Base-by-base conservation (phyloP, 352 stramenopile species). In the Pythium insidiosum region DNA sequence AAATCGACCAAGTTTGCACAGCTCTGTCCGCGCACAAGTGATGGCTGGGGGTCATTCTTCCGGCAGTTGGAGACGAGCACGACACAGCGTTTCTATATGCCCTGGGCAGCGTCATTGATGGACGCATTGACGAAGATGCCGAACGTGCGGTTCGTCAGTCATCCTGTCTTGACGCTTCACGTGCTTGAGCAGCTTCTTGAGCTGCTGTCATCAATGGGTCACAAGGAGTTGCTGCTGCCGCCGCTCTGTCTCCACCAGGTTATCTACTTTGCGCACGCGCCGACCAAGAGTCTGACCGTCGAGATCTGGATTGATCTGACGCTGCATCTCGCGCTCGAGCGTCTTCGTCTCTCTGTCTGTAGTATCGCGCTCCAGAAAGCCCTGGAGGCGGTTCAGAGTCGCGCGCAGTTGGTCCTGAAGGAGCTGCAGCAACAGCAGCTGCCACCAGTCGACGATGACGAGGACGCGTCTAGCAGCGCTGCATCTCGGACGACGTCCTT, bases 291-390 rank as follows among this genome's bases (percentile, higher is more conserved):
- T 9, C 53, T 52, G 12, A 40, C 61, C 9, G 58, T 72, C 7
- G 58, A 68, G 22, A 63, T 85, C 36, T 86, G 68, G 68, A 41
- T 80, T 25, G 73, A 88, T 5, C 26, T 88, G 16, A 62, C 38
- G 15, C 53, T 73, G 43, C 81, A 78, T 40, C 34, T 63, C 2
- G 30, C 68, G 1, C 58, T 82, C 16, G 68, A 88, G 38, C 52
- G 54, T 10, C 46, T 80, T 9, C 71, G 86, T 28, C 12, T 82
- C 9, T 36, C 47, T 5, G 58, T 44, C 15, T 66, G 68, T 15
- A 51, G 53, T 6, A 15, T 85, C 6, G 63, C 71, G 11, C 45
- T 88, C 20, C 70, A 85, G 47, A 70, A 50, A 38, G 65, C 72
- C 7, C 53, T 88, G 2, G 66, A 81, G 19, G 60, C 69, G 18